These are phyloP conservation scores for Aspergillus udagawae DNA, from an alignment of 2,329 filamentous ascomycete genomes.

Conservation along the genomic window DNA sequence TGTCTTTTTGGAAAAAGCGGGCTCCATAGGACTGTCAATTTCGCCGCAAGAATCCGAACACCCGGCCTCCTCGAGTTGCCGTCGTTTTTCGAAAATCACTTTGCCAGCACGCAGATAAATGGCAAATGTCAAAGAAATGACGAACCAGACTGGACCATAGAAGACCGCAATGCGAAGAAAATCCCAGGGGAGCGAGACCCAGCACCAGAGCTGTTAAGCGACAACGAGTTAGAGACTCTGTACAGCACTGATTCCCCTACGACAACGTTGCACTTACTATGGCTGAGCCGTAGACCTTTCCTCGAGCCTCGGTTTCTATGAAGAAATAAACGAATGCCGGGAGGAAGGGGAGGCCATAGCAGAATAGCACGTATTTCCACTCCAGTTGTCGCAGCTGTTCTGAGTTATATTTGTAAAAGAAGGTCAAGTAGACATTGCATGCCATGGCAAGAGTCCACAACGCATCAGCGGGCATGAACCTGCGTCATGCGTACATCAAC, in stretches of 20 bases:
- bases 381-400: slow-evolving; percentile 63
- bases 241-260: background rate
- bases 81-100: slow-evolving; percentile 52
- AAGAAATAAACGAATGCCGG: slow-evolving; percentile 67
- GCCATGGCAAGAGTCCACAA: slow-evolving; percentile 80
- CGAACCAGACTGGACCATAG: slow-evolving; percentile 52
- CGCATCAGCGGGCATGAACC: slow-evolving; percentile 74
- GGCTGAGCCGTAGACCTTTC: slow-evolving; percentile 69
- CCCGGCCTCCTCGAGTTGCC: slow-evolving; percentile 56
- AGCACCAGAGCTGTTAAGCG: slow-evolving; percentile 72
- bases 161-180: slow-evolving; percentile 70
- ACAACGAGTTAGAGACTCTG: background rate
- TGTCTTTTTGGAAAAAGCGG: slow-evolving; percentile 51
- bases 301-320: slow-evolving; percentile 49
- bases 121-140: slow-evolving; percentile 36
- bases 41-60: slow-evolving; percentile 42
- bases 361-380: slow-evolving; percentile 63
- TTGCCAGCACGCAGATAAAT: slow-evolving; percentile 41
- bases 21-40: slow-evolving; percentile 43
- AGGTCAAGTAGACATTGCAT: slow-evolving; percentile 76
- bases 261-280: slow-evolving; percentile 40
- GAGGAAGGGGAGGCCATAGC: slow-evolving; percentile 70
- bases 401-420: slow-evolving; percentile 69
- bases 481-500: slow-evolving; percentile 27
- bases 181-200: slow-evolving; percentile 65